Evolutionary conservation across 2,329 filamentous ascomycete genomes (phyloP).

Genomic region (Monosporascus sp.): DNA sequence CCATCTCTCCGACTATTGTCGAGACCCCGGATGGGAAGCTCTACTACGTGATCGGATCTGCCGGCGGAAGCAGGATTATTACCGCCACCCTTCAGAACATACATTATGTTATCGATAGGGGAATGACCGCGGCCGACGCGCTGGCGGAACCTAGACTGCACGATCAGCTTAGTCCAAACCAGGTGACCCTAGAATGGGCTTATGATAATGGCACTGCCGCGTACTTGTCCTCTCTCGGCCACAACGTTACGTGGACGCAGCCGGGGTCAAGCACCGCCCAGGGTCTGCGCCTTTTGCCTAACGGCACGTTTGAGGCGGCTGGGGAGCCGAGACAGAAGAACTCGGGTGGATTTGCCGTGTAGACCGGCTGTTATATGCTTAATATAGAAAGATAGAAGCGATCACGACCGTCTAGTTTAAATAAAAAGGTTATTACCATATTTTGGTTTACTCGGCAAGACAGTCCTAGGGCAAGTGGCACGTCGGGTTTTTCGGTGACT

Average conservation of each 20-base stretch:
- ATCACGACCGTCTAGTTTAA: too few species aligned
- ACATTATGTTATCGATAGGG: slow-evolving; percentile 66
- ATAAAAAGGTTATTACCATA: too few species aligned
- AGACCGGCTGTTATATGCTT: slow-evolving; percentile 2
- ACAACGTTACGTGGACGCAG: slow-evolving; percentile 69
- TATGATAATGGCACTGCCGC: slow-evolving; percentile 67
- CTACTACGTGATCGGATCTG: slow-evolving; percentile 68
- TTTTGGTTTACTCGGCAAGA: neutral
- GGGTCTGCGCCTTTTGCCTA: slow-evolving; percentile 56
- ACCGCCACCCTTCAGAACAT: slow-evolving; percentile 75
- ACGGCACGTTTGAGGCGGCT: slow-evolving; percentile 70
- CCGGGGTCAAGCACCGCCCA: slow-evolving; percentile 67
- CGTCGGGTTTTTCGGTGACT: neutral
- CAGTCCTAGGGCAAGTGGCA: neutral
- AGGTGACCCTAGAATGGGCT: slow-evolving; percentile 62
- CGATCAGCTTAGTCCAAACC: slow-evolving; percentile 72
- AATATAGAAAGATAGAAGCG: neutral
- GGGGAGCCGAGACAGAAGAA: slow-evolving; percentile 75
- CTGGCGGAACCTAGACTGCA: slow-evolving; percentile 68
- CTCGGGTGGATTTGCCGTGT: slow-evolving; percentile 60
- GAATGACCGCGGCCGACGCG: slow-evolving; percentile 55
- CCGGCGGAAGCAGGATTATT: slow-evolving; percentile 80
- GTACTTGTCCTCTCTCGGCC: slow-evolving; percentile 59
- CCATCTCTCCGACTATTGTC: slow-evolving; percentile 72
- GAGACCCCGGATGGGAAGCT: slow-evolving; percentile 63